These are phyloP conservation scores for Tulasnella sp. DNA, from an alignment of 768 basidiomycete genomes.

Conservation along the genomic window DNA sequence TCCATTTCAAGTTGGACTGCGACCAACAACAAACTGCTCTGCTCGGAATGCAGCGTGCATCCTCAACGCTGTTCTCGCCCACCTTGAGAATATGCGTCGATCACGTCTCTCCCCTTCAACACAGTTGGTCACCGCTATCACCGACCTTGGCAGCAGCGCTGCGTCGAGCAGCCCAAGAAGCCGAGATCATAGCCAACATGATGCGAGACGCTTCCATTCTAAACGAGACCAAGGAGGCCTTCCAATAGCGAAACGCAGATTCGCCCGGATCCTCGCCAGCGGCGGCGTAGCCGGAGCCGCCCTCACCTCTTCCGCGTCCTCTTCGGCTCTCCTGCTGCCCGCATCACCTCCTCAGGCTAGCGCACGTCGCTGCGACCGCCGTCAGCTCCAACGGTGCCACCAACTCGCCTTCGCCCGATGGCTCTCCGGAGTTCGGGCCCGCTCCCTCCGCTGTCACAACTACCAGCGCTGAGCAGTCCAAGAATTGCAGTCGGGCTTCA, in stretches of 20 bases:
- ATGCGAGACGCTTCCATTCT: neutral
- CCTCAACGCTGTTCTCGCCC: too few species aligned
- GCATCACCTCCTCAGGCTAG: neutral
- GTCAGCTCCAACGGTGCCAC: neutral
- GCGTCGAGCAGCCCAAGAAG: conserved; percentile 22
- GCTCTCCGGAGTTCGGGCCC: too few species aligned
- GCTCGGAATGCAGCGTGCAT: too few species aligned
- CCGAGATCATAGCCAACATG: conserved; percentile 25
- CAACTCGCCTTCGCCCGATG: neutral
- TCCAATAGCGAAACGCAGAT: neutral
- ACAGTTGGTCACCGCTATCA: conserved; percentile 24
- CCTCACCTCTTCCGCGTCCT: neutral
- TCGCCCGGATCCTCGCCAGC: neutral
- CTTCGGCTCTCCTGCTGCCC: neutral
- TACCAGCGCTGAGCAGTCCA: too few species aligned
- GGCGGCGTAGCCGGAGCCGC: neutral
- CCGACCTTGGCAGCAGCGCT: conserved; percentile 17
- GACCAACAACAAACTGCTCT: too few species aligned
- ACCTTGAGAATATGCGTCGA: too few species aligned
- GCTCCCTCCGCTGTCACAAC: too few species aligned
- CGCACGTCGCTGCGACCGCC: neutral
- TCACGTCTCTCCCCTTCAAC: too few species aligned
- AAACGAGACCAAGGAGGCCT: conserved; percentile 13
- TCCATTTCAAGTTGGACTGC: too few species aligned
- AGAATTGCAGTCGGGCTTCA: too few species aligned